phyloP scores from a whole-genome alignment of 2,329 filamentous ascomycete species.

The Cladosporium sp. region DNA sequence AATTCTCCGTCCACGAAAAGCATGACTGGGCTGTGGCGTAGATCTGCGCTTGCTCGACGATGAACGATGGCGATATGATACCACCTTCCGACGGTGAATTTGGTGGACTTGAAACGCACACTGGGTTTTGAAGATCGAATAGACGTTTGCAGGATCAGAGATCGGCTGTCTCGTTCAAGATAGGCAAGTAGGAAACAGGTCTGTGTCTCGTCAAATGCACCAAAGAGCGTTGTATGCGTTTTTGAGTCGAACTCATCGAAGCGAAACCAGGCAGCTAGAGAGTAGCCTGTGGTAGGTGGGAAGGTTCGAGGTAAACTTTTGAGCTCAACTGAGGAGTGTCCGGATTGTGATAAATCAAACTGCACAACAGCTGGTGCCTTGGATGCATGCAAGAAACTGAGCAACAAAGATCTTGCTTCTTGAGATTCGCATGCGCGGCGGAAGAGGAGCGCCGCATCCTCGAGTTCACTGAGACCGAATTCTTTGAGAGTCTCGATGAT shows the following conservation, averaged over 20 bases:
- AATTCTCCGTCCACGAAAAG: slow-evolving; percentile 94
- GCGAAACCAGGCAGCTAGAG: slow-evolving; percentile 83
- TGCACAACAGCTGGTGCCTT: slow-evolving; percentile 83
- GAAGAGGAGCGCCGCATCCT: slow-evolving; percentile 79
- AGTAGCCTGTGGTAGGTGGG: slow-evolving; percentile 83
- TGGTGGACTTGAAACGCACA: slow-evolving; percentile 84
- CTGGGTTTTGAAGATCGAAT: slow-evolving; percentile 83
- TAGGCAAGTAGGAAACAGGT: slow-evolving; percentile 94
- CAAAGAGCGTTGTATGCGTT: slow-evolving; percentile 92
- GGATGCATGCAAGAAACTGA: slow-evolving; percentile 73
- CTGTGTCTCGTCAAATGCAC: slow-evolving; percentile 87
- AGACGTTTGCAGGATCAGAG: slow-evolving; percentile 95
- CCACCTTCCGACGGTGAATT: slow-evolving; percentile 77
- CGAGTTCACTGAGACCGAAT: slow-evolving; percentile 76
- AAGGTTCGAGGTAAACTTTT: slow-evolving; percentile 83
- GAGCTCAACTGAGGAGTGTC: slow-evolving; percentile 87
- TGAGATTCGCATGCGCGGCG: slow-evolving; percentile 56
- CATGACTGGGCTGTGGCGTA: slow-evolving; percentile 57
- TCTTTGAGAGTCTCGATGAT: slow-evolving; percentile 63
- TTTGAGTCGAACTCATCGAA: slow-evolving; percentile 83
- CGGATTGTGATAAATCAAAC: slow-evolving; percentile 86
- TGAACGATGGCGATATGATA: slow-evolving; percentile 94
- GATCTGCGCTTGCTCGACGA: slow-evolving; percentile 45
- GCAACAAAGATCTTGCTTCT: slow-evolving; percentile 66
- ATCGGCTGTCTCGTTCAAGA: slow-evolving; percentile 86